phyloP scores from a whole-genome alignment of 495 filamentous ascomycete genomes.

The Cudoniella acicularis region DNA sequence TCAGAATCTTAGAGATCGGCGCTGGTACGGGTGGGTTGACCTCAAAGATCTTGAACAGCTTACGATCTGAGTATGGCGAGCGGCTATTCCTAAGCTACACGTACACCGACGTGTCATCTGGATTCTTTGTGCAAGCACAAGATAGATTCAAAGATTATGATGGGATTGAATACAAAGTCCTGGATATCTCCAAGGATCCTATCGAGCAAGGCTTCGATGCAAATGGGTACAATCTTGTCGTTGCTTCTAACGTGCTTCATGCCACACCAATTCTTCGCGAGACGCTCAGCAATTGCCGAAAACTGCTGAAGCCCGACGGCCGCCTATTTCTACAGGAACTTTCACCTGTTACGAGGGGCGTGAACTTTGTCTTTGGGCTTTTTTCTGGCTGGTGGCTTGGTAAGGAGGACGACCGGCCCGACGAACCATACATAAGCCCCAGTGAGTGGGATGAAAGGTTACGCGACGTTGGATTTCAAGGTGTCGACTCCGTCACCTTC shows the following conservation, averaged over 20 bases:
- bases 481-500: constrained; percentile 5
- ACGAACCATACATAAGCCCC: constrained; percentile 27
- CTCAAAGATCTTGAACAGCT: constrained; percentile 3
- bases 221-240: constrained; percentile 44
- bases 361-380: constrained; percentile 34
- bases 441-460: constrained; percentile 9
- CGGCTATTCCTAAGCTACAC: constrained; percentile 24
- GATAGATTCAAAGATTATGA: neutral
- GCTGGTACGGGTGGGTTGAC: constrained; percentile 33
- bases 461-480: neutral
- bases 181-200: constrained; percentile 46
- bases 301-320: constrained; percentile 29
- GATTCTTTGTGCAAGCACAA: constrained; percentile 43
- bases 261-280: constrained; percentile 44
- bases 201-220: constrained; percentile 42
- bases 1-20: constrained; percentile 36
- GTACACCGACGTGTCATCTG: constrained; percentile 52
- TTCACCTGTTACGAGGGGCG: constrained; percentile 20
- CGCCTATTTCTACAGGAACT: constrained; percentile 42
- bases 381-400: constrained; percentile 51
- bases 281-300: constrained; percentile 42
- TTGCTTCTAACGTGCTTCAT: constrained; percentile 51
- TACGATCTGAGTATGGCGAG: neutral
- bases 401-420: constrained; percentile 24
- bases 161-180: constrained; percentile 23